A percentile compares a stretch with the other conserved stretches of the same genome.
Conservation (phyloP, 345 rosid genomes). For the Isatis tinctoria region DNA sequence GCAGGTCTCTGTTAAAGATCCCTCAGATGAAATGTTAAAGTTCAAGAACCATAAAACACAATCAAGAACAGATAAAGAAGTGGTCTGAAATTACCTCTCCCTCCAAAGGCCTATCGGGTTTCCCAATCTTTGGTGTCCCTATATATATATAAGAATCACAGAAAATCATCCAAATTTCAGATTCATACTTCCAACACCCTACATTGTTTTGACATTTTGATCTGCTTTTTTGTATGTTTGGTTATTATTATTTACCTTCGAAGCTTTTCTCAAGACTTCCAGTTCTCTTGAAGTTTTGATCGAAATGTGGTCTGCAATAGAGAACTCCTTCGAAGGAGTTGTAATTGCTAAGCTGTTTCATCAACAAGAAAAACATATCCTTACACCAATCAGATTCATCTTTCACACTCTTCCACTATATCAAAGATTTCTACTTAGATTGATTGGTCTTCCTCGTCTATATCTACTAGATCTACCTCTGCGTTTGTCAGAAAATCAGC, state of each 20-base stretch:
- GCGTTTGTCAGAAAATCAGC: background rate
- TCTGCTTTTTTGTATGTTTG: background rate
- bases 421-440: background rate
- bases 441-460: background rate
- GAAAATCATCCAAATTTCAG: slow-evolving; percentile 11
- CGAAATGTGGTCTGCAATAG: slow-evolving; percentile 97
- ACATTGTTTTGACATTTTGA: background rate
- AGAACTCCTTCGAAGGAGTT: slow-evolving; percentile 97
- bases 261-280: slow-evolving; percentile 98
- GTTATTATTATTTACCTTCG: slow-evolving; percentile 50
- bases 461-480: slow-evolving; percentile 18
- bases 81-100: slow-evolving; percentile 56
- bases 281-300: slow-evolving; percentile 92
- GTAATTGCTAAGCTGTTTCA: slow-evolving; percentile 89
- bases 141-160: background rate
- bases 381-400: background rate
- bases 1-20: slow-evolving; percentile 59
- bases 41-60: slow-evolving; percentile 1
- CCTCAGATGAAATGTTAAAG: slow-evolving; percentile 1
- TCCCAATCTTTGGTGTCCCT: slow-evolving; percentile 91
- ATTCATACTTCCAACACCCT: background rate
- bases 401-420: background rate
- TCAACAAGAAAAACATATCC: background rate
- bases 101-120: slow-evolving; percentile 69
- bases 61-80: background rate